Evolutionary conservation across 139 green algal genomes (phyloP), one percentile per base, ranked within the genome.

Genomic region (Chlamydomonas eustigma): DNA sequence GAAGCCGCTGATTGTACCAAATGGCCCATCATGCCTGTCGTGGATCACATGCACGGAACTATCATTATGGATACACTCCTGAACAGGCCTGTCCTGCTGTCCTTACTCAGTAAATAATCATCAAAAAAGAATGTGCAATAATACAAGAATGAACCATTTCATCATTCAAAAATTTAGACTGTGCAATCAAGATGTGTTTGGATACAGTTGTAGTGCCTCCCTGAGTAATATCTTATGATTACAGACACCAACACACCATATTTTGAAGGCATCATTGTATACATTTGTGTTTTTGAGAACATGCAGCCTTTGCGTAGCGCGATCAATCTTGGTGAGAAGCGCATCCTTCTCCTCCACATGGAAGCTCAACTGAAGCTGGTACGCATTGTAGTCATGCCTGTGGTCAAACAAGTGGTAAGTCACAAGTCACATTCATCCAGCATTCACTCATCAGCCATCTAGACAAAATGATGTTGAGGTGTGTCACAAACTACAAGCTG

Each of bases 1-100:
- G 83, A 96, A 95, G 31, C 93, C 92, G 30, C 78, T 87, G 77
- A 96, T 97, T 36, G 93, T 97, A 66, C 91, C 93, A 81, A 96
- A 97, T 0, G 89, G 83, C 25, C 91, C 91, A 72, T 96, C 85
- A 77, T 94, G 87, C 89, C 89, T 98, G 74, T 86, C 79, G 86
- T 12, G 52, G 52, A 25, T 37, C n/a, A 28, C n/a, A 6, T 25
- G 93, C 87, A 81, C 36, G 52, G 24, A 18, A 32, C 58, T 37
- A n/a, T 37, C 22, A 18, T 22, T 58, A 28, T 58, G 44, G 44
- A 58, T 22, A 58, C 22, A 22, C 44, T 58, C n/a, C 44, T 58
- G 12, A 58, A 58, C 44, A 58, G 22, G 44, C 12, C 12, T 22
- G 44, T 22, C 44, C 44, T 58, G 44, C 44, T 28, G 44, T 22